Evolutionary conservation across 2,329 filamentous ascomycete species (phyloP), one percentile per base, ranked within the genome.

Genomic region (Ceratocystis cubensis): DNA sequence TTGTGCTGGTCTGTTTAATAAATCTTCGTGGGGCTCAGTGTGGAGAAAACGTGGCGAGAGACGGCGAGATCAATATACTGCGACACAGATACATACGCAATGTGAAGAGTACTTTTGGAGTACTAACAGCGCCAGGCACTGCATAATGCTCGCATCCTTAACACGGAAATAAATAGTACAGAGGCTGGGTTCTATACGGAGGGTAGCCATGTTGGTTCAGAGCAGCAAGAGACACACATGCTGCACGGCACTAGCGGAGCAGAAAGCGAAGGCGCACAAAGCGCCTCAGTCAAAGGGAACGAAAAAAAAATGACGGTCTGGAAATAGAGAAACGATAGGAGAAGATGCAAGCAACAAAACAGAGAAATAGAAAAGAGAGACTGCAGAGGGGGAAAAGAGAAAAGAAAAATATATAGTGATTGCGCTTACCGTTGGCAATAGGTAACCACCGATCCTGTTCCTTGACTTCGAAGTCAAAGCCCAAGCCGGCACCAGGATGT

Each of bases 371-470:
- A 41, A 41, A 41, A 41, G 37, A 3, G 13, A 41, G 13, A 4
- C 10, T 41, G 37, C 37, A 41, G 37, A 8, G 4, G 3, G 37
- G 10, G 37, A 2, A 6, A 1, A 4, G 37, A 13, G 10, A 41
- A 41, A 4, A 41, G 10, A 41, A 41, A 13, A 13, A 41, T 4
- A 41, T 15, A 15, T 41, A 41, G 37, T 41, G 37, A 41, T 15
- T 41, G 37, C 37, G 94, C 94, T 84, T 84, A 99, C 94, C 94
- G 91, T 99, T 99, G 80, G 94, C 94, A 84, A 99, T 99, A 76
- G 94, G 94, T 77, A 99, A 85, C 94, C 94, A 99, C 83, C 94
- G 84, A 80, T 99, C 94, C 80, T 99, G 94, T 80, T 99, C 94
- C 83, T 97, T 97, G 78, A 97, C 93, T 80, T 97, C 93, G 77